Evolutionary conservation across 352 stramenopile genomes (phyloP), one percentile per base, ranked within the genome.

Genomic region (Phytophthora cactorum): DNA sequence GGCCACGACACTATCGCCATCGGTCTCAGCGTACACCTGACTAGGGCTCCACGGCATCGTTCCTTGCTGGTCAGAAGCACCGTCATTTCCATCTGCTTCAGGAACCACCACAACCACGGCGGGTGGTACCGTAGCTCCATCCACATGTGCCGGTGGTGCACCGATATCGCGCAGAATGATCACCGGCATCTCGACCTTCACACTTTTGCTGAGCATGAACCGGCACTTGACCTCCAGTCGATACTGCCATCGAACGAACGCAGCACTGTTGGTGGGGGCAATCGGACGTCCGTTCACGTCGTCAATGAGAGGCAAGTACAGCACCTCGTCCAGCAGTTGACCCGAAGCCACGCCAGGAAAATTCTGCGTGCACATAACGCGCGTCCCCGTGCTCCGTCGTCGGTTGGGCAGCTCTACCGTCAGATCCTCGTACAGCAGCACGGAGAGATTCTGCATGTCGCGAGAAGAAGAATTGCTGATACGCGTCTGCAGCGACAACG

Each of bases 391-490:
- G 49, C 59, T 65, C 15, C 56, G 38, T 43, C 61, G 52, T 9
- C 68, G 59, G 34, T 79, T 68, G 1, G 67, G 67, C 28, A 79
- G 50, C 39, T 74, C 52, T 11, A 77, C 72, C 4, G 64, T 75
- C 47, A 77, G 36, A 27, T 77, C 72, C 6, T 80, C 68, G 32
- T 72, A 75, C 25, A 80, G 49, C 32, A 72, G 44, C 28, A 77
- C 68, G 0, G 60, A 75, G 31, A 77, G 49, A 15, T 12, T 67
- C n/a, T 69, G 59, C 68, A 77, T 73, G 47, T 80, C 59, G 12
- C 69, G 68, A n/a, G 61, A 63, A 25, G 72, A 77, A 31, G 72
- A 70, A 43, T 80, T 80, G 27, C 63, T 77, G 43, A 77, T 69
- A 32, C 60, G 62, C 2, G 66, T 29, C 45, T 72, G 65, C 31